Evolutionary conservation across 768 basidiomycete genomes (phyloP), one percentile per base, ranked within the genome.

Genomic region (Pleurotus giganteus): DNA sequence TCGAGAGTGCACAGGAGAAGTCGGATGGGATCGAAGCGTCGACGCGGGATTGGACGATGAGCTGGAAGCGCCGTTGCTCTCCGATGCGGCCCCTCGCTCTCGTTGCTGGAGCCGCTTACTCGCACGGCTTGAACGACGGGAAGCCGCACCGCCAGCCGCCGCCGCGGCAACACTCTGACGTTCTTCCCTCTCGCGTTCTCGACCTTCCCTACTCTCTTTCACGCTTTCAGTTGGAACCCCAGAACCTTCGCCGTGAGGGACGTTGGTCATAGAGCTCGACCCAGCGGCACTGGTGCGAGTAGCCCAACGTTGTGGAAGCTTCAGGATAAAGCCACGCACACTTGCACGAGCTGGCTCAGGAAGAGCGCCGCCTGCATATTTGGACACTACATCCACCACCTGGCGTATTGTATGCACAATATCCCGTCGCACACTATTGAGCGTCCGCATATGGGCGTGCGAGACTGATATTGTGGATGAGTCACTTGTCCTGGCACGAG

Each of bases 321-420:
- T 79, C 12, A 95, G 72, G 37, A 95, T 89, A 64, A 91, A 90
- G 0, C 82, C 79, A 9, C 89, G 74, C 29, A 94, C 91, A 19
- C 83, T 82, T 1, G 74, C 70, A 31, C 86, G 80, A 0, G 93
- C 92, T 5, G 88, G 92, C 65, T 93, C 94, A 0, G 91, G 93
- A 4, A 96, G 77, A 0, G 92, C 89, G 0, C 88, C 81, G 8
- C 94, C 94, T 0, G 93, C 89, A 59, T 94, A 93, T 57, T 85
- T 88, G 55, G 81, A 84, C 15, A 95, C 85, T 13, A 95, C 88
- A 55, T 91, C 89, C 12, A 96, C 92, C 15, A 93, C 92, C 63
- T 93, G 88, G 31, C 91, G 83, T 53, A 96, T 85, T 26, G 94
- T 96, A 41, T 87, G 81, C n/a, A 95, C 88, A 31, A 96, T 82